phyloP scores from a whole-genome alignment of 2,329 filamentous ascomycete species.

The Colletotrichum incanum region DNA sequence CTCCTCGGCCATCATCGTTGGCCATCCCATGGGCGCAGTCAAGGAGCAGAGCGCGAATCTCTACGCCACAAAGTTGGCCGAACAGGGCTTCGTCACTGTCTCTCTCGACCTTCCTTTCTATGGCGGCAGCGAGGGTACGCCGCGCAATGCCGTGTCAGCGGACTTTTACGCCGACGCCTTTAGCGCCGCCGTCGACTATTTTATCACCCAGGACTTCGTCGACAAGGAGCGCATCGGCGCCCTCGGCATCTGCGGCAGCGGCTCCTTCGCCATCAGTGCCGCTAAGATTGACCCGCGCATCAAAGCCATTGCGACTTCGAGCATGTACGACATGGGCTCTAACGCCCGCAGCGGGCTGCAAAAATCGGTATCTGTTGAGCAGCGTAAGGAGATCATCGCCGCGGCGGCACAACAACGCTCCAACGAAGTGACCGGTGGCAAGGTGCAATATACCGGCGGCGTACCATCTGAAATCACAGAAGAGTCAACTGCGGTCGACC shows the following conservation, averaged over 20 bases:
- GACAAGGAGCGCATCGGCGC: conserved; percentile 51
- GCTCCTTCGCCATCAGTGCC: conserved; percentile 52
- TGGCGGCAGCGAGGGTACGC: conserved; percentile 48
- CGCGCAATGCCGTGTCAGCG: conserved; percentile 47
- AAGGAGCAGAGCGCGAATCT: conserved; percentile 52
- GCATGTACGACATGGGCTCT: conserved; percentile 40
- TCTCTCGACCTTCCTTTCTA: conserved; percentile 48
- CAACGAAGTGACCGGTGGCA: conserved; percentile 16
- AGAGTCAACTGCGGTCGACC: conserved; percentile 5
- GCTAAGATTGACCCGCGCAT: conserved; percentile 52
- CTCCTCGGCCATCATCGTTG: conserved; percentile 47
- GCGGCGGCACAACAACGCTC: conserved; percentile 6
- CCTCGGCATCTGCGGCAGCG: conserved; percentile 52
- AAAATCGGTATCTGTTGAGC: background rate
- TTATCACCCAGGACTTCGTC: conserved; percentile 46
- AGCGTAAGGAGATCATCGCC: conserved; percentile 28
- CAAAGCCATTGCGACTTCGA: conserved; percentile 44
- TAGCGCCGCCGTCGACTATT: conserved; percentile 52
- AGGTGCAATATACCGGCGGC: conserved; percentile 17
- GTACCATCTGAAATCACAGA: conserved; percentile 3
- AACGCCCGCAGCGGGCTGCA: conserved; percentile 17
- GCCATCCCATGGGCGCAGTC: conserved; percentile 50
- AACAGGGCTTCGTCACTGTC: conserved; percentile 48
- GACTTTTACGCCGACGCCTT: conserved; percentile 50
- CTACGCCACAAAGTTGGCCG: conserved; percentile 49